phyloP scores from a whole-genome alignment of 257 asterid species.

The Nicotiana sylvestris region DNA sequence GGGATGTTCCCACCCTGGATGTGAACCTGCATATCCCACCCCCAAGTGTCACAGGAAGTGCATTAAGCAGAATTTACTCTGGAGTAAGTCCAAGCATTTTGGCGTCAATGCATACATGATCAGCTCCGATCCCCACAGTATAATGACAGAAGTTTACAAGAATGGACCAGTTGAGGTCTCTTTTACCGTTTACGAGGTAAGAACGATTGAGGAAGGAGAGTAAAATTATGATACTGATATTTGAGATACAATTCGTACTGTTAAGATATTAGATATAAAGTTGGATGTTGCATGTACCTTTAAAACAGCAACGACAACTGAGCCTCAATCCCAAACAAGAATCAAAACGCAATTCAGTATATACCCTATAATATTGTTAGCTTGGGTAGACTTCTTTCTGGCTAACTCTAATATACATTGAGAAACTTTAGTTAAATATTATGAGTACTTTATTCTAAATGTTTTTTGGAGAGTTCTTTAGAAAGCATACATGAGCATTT shows the following conservation, averaged over 20 bases:
- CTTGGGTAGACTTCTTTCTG: neutral
- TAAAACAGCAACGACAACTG: neutral
- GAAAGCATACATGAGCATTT: neutral
- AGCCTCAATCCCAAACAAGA: neutral
- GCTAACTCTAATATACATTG: neutral
- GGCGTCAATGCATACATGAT: constrained; percentile 51
- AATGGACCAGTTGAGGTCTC: constrained; percentile 95
- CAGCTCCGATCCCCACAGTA: constrained; percentile 61
- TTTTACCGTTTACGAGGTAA: constrained; percentile 96
- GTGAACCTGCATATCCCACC: constrained; percentile 88
- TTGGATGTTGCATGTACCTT: neutral
- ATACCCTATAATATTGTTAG: neutral
- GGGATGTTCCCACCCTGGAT: constrained; percentile 98
- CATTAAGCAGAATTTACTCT: constrained; percentile 55
- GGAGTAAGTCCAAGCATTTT: constrained; percentile 76
- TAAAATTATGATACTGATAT: constrained; percentile 4
- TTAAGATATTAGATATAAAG: neutral
- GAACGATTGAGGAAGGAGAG: neutral
- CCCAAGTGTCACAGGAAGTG: constrained; percentile 71
- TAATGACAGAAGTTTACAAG: constrained; percentile 77
- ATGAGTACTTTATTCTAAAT: neutral
- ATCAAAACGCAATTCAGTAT: neutral
- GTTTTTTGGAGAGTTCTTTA: neutral
- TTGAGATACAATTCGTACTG: neutral
- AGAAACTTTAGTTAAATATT: neutral